Conservation (phyloP, 371 early-diverging fungal genomes). For the Syncephalastrum racemosum region DNA sequence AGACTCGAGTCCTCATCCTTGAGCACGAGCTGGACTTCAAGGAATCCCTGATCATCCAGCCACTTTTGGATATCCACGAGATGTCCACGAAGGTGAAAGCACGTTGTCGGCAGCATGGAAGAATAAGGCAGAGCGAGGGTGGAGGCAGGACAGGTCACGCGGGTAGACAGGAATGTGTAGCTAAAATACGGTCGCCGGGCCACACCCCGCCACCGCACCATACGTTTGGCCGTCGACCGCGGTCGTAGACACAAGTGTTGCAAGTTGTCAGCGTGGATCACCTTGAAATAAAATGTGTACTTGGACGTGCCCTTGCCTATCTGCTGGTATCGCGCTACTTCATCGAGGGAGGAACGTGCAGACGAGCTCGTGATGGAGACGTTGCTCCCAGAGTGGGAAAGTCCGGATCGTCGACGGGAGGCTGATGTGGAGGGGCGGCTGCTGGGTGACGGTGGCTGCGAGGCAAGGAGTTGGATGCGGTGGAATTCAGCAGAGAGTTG, state of each 20-base stretch:
- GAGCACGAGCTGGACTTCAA: constrained; percentile 24
- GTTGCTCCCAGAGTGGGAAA: constrained; percentile 7
- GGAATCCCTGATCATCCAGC: constrained; percentile 24
- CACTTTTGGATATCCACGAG: constrained; percentile 40
- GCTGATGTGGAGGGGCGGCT: not conserved
- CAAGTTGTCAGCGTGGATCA: constrained; percentile 38
- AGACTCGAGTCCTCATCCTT: constrained; percentile 18
- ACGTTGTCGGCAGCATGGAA: constrained; percentile 10
- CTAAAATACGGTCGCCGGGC: constrained; percentile 31
- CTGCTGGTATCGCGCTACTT: constrained; percentile 35
- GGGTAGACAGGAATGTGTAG: constrained; percentile 33
- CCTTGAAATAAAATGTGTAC: constrained; percentile 41
- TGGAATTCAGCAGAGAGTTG: constrained; percentile 20
- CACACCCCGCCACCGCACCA: constrained; percentile 13
- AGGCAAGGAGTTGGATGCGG: constrained; percentile 12
- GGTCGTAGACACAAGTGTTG: constrained; percentile 17
- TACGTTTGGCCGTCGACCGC: constrained; percentile 9
- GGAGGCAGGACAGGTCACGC: constrained; percentile 31
- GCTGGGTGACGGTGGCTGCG: constrained; percentile 10
- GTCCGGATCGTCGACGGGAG: not conserved
- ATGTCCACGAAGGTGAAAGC: constrained; percentile 40
- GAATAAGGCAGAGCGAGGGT: constrained; percentile 18
- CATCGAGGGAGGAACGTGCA: not conserved
- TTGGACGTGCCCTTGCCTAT: constrained; percentile 39
- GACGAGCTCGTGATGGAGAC: constrained; percentile 6